These are phyloP conservation scores for Aspergillus novofumigatus DNA, from an alignment of 2,329 filamentous ascomycete genomes.

Conservation along the genomic window DNA sequence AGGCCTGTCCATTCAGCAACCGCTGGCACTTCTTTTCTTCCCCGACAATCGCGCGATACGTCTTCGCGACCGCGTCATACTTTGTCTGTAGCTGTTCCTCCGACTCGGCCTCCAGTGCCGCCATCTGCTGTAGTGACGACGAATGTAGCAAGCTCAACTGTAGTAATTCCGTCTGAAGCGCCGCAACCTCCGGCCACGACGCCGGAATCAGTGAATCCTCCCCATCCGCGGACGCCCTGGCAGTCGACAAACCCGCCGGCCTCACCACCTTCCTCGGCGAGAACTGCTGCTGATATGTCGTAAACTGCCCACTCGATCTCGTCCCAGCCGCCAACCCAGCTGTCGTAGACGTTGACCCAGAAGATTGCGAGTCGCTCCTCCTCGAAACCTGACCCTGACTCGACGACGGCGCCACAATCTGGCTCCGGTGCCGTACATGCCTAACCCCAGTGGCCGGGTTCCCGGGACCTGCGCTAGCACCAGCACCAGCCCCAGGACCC, in stretches of 20 bases:
- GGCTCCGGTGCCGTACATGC: conserved; percentile 36
- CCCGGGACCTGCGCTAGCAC: conserved; percentile 3
- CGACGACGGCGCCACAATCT: conserved; percentile 21
- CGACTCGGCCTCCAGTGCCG: conserved; percentile 28
- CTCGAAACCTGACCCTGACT: conserved; percentile 6
- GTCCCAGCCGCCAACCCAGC: not conserved
- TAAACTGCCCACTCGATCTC: conserved; percentile 28
- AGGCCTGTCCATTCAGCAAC: conserved; percentile 32
- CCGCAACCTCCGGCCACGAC: conserved; percentile 32
- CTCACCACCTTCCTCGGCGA: conserved; percentile 36
- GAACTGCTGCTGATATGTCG: conserved; percentile 36
- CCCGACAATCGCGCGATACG: conserved; percentile 28
- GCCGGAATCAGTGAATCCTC: conserved; percentile 22
- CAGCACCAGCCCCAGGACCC: conserved; percentile 10
- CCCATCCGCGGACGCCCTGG: conserved; percentile 10
- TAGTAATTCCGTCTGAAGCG: conserved; percentile 41
- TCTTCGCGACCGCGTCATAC: conserved; percentile 32
- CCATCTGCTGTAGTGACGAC: conserved; percentile 23
- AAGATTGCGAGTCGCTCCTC: conserved; percentile 15
- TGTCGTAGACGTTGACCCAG: conserved; percentile 8
- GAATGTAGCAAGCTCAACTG: conserved; percentile 40
- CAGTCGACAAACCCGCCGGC: conserved; percentile 16
- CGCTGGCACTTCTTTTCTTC: conserved; percentile 32
- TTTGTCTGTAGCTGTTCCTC: conserved; percentile 30
- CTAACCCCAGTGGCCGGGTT: conserved; percentile 11